Conservation (phyloP, 768 basidiomycete species). For the Floccularia luteovirens region DNA sequence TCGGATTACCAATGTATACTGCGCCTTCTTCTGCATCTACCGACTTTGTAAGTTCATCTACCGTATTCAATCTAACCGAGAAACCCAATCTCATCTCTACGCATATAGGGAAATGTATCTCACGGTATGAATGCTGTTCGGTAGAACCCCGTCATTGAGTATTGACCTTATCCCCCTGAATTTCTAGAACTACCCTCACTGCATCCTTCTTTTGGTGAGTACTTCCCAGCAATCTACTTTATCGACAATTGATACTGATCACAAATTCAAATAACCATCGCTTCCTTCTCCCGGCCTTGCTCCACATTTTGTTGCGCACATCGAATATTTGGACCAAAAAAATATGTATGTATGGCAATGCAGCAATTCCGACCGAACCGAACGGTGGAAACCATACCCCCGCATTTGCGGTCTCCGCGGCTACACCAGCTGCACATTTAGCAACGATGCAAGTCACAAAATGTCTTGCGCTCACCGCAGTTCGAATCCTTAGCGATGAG, state of each 20-base stretch:
- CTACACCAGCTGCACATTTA: constrained; percentile 53
- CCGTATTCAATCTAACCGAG: neutral
- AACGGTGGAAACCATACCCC: constrained; percentile 74
- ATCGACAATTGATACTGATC: neutral
- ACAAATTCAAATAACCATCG: neutral
- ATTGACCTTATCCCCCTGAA: constrained; percentile 9
- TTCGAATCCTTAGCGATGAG: constrained; percentile 50
- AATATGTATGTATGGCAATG: too few species aligned
- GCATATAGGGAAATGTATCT: constrained; percentile 61
- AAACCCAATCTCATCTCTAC: neutral
- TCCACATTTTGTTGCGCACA: too few species aligned
- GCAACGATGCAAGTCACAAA: constrained; percentile 50
- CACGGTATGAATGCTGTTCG: constrained; percentile 51
- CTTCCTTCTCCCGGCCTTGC: constrained; percentile 1
- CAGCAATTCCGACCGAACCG: constrained; percentile 67
- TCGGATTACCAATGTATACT: constrained; percentile 27
- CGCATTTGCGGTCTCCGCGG: constrained; percentile 54
- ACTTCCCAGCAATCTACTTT: too few species aligned
- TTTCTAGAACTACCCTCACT: constrained; percentile 49
- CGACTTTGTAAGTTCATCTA: constrained; percentile 74
- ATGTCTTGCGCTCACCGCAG: constrained; percentile 53
- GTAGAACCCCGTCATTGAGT: constrained; percentile 6
- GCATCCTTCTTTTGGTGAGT: constrained; percentile 58
- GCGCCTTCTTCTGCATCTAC: constrained; percentile 51
- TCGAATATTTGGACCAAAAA: too few species aligned